phyloP scores from a whole-genome alignment of 192 early-diverging fungal species.

The Tieghemiomyces parasiticus region DNA sequence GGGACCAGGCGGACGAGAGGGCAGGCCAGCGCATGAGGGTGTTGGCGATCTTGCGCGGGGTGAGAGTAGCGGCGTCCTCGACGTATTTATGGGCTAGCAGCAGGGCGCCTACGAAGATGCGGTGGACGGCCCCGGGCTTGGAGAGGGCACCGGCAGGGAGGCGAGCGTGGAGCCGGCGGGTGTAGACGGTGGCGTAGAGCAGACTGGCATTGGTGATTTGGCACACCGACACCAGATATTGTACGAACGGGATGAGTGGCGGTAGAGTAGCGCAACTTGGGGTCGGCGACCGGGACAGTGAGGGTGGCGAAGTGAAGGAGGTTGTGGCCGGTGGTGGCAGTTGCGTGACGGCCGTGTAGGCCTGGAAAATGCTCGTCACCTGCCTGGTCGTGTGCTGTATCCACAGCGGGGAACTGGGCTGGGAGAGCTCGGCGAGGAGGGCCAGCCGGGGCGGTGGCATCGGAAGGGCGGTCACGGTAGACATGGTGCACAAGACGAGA shows the following conservation, averaged over 20 bases:
- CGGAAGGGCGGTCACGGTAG: too few relatives aligned
- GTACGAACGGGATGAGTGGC: neutral
- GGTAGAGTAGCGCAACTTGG: too few relatives aligned
- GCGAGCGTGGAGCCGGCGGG: neutral
- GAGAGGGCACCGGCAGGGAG: neutral
- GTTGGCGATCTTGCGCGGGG: neutral
- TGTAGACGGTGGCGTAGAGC: neutral
- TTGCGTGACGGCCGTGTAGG: too few relatives aligned
- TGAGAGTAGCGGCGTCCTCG: neutral
- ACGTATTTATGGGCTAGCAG: constrained; percentile 10
- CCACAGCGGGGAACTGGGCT: neutral
- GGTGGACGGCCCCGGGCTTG: neutral
- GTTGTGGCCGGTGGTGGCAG: neutral
- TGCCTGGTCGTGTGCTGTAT: neutral
- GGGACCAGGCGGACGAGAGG: neutral
- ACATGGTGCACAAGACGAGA: too few relatives aligned
- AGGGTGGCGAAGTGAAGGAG: neutral
- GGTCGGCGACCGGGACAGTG: too few relatives aligned
- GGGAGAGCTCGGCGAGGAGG: constrained; percentile 6
- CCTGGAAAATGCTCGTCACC: neutral
- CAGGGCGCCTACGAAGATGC: constrained; percentile 2
- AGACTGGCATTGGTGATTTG: constrained; percentile 1
- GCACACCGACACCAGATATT: neutral
- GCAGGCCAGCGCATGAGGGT: neutral
- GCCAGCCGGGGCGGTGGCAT: too few relatives aligned